Conservation (phyloP, 2,329 filamentous ascomycete species). For the Exserohilum turcica region DNA sequence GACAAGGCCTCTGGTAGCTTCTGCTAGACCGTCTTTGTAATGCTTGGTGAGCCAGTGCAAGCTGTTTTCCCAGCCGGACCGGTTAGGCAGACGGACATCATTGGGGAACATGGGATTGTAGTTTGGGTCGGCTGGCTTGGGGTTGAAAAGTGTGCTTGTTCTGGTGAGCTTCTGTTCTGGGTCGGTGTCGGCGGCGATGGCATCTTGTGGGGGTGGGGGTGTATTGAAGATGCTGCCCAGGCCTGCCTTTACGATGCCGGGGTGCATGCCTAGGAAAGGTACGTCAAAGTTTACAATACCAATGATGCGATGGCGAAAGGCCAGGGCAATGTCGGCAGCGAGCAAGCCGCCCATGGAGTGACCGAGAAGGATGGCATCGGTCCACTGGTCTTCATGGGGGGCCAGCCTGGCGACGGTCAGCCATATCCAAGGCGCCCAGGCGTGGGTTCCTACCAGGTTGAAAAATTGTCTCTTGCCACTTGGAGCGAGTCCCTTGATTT, state of each 20-base stretch:
- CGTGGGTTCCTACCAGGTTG: conserved; percentile 62
- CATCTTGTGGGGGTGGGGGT: conserved; percentile 38
- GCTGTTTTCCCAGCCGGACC: conserved; percentile 69
- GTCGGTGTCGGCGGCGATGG: conserved; percentile 18
- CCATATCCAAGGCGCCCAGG: neutral
- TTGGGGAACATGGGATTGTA: conserved; percentile 80
- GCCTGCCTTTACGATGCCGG: conserved; percentile 81
- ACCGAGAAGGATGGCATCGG: conserved; percentile 81
- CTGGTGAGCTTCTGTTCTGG: conserved; percentile 33
- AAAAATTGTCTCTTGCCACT: conserved; percentile 81
- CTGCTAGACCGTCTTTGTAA: conserved; percentile 67
- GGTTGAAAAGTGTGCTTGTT: conserved; percentile 46
- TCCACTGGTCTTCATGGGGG: conserved; percentile 73
- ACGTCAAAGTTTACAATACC: conserved; percentile 84
- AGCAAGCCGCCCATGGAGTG: conserved; percentile 91
- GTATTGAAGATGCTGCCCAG: conserved; percentile 75
- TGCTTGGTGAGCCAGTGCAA: conserved; percentile 84
- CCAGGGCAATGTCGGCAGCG: conserved; percentile 76
- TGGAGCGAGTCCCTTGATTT: conserved; percentile 74
- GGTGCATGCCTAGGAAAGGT: conserved; percentile 86
- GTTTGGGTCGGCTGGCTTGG: conserved; percentile 59
- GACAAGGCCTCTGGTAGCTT: conserved; percentile 74
- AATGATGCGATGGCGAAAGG: conserved; percentile 76
- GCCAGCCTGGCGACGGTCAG: conserved; percentile 60
- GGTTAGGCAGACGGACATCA: conserved; percentile 70